These are phyloP conservation scores for Botrytis tulipae DNA, from an alignment of 2,329 filamentous ascomycete genomes.

Conservation along the genomic window DNA sequence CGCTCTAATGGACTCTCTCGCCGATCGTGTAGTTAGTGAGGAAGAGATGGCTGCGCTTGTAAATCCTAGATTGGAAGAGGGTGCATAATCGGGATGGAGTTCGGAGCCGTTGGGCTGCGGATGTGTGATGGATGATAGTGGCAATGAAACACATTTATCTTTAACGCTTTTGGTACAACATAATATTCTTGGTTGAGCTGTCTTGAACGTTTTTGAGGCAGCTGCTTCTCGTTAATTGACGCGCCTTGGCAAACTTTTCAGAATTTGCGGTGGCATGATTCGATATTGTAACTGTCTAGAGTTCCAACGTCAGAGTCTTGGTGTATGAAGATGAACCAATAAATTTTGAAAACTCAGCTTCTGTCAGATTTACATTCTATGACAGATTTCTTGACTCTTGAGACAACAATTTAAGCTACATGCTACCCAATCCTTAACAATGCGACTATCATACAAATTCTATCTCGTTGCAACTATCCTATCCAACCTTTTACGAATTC, in stretches of 20 bases:
- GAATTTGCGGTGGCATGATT: neutral
- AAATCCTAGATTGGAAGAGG: neutral
- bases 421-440: neutral
- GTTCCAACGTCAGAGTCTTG: neutral
- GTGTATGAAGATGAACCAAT: too few relatives aligned
- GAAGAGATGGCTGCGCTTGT: constrained; percentile 17
- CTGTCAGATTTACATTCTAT: neutral
- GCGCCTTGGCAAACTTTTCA: neutral
- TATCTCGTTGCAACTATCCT: neutral
- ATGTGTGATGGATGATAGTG: neutral
- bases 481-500: neutral
- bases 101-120: neutral
- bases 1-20: neutral
- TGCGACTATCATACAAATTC: neutral
- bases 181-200: fast-evolving
- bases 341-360: neutral
- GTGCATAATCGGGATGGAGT: neutral
- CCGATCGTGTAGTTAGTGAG: neutral
- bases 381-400: neutral
- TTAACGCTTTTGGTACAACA: neutral
- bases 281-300: neutral
- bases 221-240: neutral
- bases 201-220: neutral
- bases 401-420: neutral
- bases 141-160: neutral